Base-by-base conservation (phyloP, 371 early-diverging fungal genomes). In the Capillidium heterosporum region DNA sequence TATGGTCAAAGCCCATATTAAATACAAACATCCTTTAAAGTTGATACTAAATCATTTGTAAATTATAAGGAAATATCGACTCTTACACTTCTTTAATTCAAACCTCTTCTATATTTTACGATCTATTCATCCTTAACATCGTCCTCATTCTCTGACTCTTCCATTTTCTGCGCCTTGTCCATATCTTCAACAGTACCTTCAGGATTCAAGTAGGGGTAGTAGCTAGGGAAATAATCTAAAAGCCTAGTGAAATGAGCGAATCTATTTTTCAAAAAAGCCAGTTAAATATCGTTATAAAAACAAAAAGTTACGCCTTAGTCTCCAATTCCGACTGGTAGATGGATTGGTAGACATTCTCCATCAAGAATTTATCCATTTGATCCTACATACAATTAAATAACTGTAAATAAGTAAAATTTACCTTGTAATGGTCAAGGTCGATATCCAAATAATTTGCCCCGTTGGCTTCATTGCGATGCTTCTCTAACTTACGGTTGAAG, bases 191-290 rank as follows among this genome's bases (percentile, higher is more conserved):
- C n/a, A n/a, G 32, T 48, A n/a, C 70, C 72, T 43, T 67, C 63
- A 0, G 65, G 49, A 46, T 71, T 70, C 7, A 77, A 57, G 44
- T 70, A 77, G 26, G 61, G 50, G 49, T 68, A 77, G 24, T 63
- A 50, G 1, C 65, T 65, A 19, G 62, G 43, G 59, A 68, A 74
- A 7, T 73, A 63, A 66, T 89, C 88, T 15, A 82, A 63, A 39
- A 68, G 54, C 32, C 70, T 60, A 27, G 82, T 59, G 82, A 89
- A 92, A n/a, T 68, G 61, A 51, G 79, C 78, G 61, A 87, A 92
- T 24, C 82, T 79, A 42, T 21, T 27, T 23, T n/a, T n/a, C n/a
- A 35, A 35, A 35, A 35, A 35, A 13, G 13, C 4, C 4, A 35
- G 35, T 35, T 35, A 35, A 35, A 35, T 35, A 31, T 27, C 28